Base-by-base conservation (phyloP, 2,329 filamentous ascomycete species). In the Stagonosporopsis chrysanthemi region DNA sequence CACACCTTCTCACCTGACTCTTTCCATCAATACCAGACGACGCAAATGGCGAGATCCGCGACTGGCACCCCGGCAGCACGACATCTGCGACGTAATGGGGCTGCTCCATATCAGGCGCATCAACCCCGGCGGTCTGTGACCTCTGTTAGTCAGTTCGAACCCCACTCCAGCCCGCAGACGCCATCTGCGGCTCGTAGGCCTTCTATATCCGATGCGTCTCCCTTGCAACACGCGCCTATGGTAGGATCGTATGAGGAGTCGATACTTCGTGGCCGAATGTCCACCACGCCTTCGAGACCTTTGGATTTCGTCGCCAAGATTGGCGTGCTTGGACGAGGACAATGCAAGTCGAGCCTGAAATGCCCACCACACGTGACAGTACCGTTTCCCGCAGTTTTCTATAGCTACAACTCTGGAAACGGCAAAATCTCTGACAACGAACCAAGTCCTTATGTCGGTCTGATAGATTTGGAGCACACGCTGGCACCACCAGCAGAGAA, bases 211-310 rank as follows among this genome's bases (percentile, higher is more conserved):
- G 93, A 97, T 42, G 79, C 82, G 2, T 92, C 91, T 2, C 89
- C 91, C 4, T 80, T 95, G 26, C 90, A 94, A 54, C 92, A 96
- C 76, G 93, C 94, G 8, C 93, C 93, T 3, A 96, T 99, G 90
- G 94, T 98, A 2, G 95, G 95, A 2, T 97, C 94, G 1, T 99
- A 97, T 67, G 95, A 99, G 77, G 95, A 99, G 78, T 97, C 92
- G 26, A 97, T 99, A 58, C 81, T 99, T 2, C 88, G 92, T 43
- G 95, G 95, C 36, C 87, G 95, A 61, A 99, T 99, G 95, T 98
- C 95, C 26, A 97, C 93, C 1, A 95, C 89, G 2, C 94, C 95
- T 0, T 98, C 94, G 0, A 93, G 91, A 64, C 94, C 95, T 6
- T 81, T 99, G 6, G 89, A 97, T 64, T 99, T 99, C 70, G 84